These are phyloP conservation scores for Tolypocladium tropicale DNA, from an alignment of 2,329 filamentous ascomycete species.

Conservation along the genomic window DNA sequence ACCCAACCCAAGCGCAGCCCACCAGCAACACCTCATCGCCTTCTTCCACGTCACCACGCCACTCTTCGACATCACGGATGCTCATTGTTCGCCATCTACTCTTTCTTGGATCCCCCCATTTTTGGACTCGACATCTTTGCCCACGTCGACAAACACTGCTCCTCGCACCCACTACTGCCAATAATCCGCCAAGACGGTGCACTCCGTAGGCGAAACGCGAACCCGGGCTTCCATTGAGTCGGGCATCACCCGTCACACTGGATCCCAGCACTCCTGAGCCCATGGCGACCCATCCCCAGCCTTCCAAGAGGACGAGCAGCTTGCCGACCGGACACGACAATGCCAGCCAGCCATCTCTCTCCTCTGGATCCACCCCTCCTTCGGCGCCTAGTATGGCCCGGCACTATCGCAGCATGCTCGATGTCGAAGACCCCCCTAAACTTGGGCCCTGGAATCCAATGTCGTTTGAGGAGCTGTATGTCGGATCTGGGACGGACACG, in stretches of 20 bases:
- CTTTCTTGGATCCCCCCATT: conserved; percentile 32
- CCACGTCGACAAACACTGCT: conserved; percentile 11
- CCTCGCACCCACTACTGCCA: background rate
- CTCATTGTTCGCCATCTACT: conserved; percentile 33
- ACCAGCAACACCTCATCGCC: conserved; percentile 4
- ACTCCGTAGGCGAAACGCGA: conserved; percentile 25
- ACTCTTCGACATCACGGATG: conserved; percentile 20
- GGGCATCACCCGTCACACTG: conserved; percentile 19
- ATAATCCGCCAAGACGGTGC: conserved; percentile 8
- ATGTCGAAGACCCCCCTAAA: conserved; percentile 37
- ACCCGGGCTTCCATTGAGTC: conserved; percentile 37
- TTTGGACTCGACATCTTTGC: conserved; percentile 19
- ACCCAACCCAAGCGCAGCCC: conserved; percentile 1
- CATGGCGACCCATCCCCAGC: conserved; percentile 6
- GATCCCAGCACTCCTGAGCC: conserved; percentile 7
- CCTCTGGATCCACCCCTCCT: conserved; percentile 4
- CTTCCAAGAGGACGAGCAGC: conserved; percentile 24
- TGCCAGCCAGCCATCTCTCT: background rate
- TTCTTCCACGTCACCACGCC: conserved; percentile 12
- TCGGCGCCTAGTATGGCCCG: conserved; percentile 10
- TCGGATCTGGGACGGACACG: conserved; percentile 14
- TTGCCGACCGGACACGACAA: conserved; percentile 11
- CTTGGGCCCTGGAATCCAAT: conserved; percentile 32
- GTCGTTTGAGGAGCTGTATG: conserved; percentile 36
- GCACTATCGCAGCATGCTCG: conserved; percentile 43